A percentile compares a stretch with the other conserved stretches of the same genome.
Conservation (phyloP, 805 yeast species). For the Huiozyma sinensis region DNA sequence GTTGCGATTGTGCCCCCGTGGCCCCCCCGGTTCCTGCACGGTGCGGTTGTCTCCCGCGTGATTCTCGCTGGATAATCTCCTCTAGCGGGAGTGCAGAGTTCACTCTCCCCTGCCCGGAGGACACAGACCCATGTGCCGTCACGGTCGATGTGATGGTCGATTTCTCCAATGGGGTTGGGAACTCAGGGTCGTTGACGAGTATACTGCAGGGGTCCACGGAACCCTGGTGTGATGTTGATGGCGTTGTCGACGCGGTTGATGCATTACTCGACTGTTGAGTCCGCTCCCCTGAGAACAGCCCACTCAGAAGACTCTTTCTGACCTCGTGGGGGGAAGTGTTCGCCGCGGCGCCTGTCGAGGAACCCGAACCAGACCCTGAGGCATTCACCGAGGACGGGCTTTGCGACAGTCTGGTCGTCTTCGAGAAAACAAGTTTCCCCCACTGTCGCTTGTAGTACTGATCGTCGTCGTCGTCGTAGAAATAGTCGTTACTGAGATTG, state of each 20-base stretch:
- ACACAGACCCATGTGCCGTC: conserved; percentile 23
- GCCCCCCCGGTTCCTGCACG: background rate
- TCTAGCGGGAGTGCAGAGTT: conserved; percentile 1
- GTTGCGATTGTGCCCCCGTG: background rate
- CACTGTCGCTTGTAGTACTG: conserved; percentile 24
- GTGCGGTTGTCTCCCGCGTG: conserved; percentile 1
- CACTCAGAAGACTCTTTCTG: conserved; percentile 23
- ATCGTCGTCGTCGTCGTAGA: conserved; percentile 22
- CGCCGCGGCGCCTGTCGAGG: background rate
- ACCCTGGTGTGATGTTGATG: background rate
- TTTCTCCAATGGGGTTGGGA: background rate
- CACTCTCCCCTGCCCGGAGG: conserved; percentile 13
- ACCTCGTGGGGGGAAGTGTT: background rate
- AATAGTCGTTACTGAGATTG: conserved; percentile 10
- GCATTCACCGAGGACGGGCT: background rate
- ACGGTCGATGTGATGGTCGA: conserved; percentile 3
- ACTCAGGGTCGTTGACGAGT: background rate
- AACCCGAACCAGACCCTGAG: background rate
- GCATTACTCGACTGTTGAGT: background rate
- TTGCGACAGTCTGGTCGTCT: conserved; percentile 5
- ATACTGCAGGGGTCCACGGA: background rate
- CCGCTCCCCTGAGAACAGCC: conserved; percentile 19
- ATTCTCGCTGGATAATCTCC: conserved; percentile 2
- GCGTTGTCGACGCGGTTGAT: background rate
- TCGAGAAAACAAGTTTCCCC: conserved; percentile 23